Evolutionary conservation across 2,329 filamentous ascomycete genomes (phyloP), one percentile per base, ranked within the genome.

Genomic region (Aureobasidium zeae): DNA sequence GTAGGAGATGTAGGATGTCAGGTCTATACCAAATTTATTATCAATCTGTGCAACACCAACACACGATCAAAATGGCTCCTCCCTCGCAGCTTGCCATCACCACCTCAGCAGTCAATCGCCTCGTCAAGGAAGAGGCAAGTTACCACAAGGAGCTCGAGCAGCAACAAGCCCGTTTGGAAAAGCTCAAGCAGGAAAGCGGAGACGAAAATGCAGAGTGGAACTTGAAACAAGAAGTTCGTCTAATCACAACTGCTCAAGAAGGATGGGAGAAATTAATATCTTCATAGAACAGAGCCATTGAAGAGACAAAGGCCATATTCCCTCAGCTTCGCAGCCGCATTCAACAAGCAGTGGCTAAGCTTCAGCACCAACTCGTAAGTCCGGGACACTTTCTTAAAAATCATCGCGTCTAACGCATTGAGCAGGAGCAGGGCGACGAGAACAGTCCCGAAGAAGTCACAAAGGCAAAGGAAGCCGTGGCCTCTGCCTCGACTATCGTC

Each of bases 101-200:
- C 32, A 91, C 85, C 17, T 77, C 81, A 49, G 79, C 86, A 15
- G 77, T 96, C 53, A 72, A 76, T 55, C 86, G 91, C 47, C 76
- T 96, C 35, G 77, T 94, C 52, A 95, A 94, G 65, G 91, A 98
- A 64, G 86, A 95, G 63, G 71, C 75, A 28, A 89, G 81, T 55
- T 96, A 98, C 68, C 83, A 88, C 70, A 83, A 83, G 59, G 91
- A 98, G 63, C 74, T 88, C 15, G 69, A 74, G 51, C 71, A 81
- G 51, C 88, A 96, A 61, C 73, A 84, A 54, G 73, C 74, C 49
- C 77, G 83, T 45, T 74, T 93, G 51, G 67, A 74, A 61, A 77
- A 79, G 60, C 72, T 94, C 32, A 77, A 83, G 53, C 52, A 53
- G 26, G 50, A 45, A 38, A 53, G 51, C 24, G 70, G 74, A 42